Evolutionary conservation across 2,329 filamentous ascomycete genomes (phyloP).

Genomic region (Chaetomium olivaceum): DNA sequence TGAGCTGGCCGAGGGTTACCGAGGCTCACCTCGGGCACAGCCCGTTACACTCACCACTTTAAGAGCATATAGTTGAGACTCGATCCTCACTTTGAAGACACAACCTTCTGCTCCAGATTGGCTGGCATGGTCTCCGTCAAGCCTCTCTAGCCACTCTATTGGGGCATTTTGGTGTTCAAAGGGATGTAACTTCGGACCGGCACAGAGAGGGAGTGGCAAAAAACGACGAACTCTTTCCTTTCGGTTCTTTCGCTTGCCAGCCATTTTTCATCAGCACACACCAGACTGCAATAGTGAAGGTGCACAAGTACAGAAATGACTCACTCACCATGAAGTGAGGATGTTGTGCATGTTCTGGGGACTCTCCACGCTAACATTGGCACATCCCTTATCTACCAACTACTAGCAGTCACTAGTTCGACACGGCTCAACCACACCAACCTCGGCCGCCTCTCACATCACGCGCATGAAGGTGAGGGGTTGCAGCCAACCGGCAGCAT

Average conservation of each 20-base stretch:
- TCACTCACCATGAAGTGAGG: neutral
- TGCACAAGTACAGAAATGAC: neutral
- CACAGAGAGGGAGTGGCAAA: neutral
- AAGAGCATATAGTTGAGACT: neutral
- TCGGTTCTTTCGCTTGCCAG: neutral
- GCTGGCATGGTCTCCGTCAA: neutral
- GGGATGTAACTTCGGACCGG: neutral
- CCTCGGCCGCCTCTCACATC: neutral
- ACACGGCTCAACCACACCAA: neutral
- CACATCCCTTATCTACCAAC: neutral
- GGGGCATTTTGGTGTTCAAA: neutral
- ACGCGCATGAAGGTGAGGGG: neutral
- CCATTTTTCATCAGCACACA: neutral
- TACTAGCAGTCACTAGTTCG: neutral
- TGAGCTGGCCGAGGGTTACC: too few species aligned
- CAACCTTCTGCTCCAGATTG: neutral
- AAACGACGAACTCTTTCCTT: neutral
- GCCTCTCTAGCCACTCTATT: constrained; percentile 2
- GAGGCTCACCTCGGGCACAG: too few species aligned
- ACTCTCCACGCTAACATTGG: neutral
- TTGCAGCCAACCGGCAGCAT: neutral
- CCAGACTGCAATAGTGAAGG: neutral
- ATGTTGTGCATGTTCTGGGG: neutral
- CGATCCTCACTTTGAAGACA: neutral
- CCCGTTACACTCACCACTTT: too few species aligned